Percentiles rank a stretch among this genome's conserved stretches.
Conservation (phyloP, 1,284 basidiomycete genomes). For the Termitomyces sp. region DNA sequence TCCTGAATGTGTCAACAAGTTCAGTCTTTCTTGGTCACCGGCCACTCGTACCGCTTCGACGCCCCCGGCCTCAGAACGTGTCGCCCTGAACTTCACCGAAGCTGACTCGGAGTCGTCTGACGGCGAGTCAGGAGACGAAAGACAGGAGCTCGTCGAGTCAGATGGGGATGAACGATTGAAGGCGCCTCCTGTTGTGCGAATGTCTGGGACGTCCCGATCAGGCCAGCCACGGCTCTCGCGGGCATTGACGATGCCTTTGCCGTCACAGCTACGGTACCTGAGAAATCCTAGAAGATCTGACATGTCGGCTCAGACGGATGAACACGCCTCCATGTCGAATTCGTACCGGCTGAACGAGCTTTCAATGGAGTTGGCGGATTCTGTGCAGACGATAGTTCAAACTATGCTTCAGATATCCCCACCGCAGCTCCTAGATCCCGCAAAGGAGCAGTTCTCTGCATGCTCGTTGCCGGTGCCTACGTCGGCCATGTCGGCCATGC, state of each 20-base stretch:
- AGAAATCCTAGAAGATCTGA: slow-evolving; percentile 53
- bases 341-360: slow-evolving; percentile 52
- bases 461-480: slow-evolving; percentile 83
- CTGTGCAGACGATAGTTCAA: slow-evolving; percentile 82
- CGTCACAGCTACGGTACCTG: slow-evolving; percentile 63
- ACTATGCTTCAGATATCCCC: slow-evolving; percentile 85
- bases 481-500: slow-evolving; percentile 80
- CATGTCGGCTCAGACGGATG: slow-evolving; percentile 11
- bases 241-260: slow-evolving; percentile 66
- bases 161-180: neutral
- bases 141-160: slow-evolving; percentile 3
- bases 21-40: slow-evolving; percentile 29
- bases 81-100: slow-evolving; percentile 20
- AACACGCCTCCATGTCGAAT: slow-evolving; percentile 24
- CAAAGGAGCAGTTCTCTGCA: slow-evolving; percentile 85
- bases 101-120: slow-evolving; percentile 21
- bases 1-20: slow-evolving; percentile 28
- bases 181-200: slow-evolving; percentile 7
- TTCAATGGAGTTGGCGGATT: slow-evolving; percentile 81
- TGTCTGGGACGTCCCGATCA: slow-evolving; percentile 20
- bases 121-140: slow-evolving; percentile 22
- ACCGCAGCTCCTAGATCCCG: slow-evolving; percentile 84
- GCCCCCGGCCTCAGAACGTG: slow-evolving; percentile 19
- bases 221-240: slow-evolving; percentile 51
- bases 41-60: slow-evolving; percentile 17